phyloP scores from a whole-genome alignment of 257 asterid species.

The Solanum commersonii region DNA sequence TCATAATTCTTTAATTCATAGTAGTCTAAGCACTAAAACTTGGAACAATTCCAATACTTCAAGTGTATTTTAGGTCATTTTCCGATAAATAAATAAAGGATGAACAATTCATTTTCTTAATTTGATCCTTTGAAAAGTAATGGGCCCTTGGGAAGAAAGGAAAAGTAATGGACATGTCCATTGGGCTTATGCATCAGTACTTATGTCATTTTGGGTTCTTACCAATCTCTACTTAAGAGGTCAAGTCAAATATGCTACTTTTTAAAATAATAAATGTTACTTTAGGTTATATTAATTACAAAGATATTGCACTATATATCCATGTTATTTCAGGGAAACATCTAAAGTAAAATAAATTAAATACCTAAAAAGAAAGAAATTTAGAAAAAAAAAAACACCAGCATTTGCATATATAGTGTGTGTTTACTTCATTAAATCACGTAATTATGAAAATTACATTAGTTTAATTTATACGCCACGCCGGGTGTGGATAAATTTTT shows the following conservation, averaged over 20 bases:
- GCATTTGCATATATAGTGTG: not conserved
- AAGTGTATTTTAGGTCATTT: too few relatives aligned
- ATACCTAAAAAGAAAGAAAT: not conserved
- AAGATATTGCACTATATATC: not conserved
- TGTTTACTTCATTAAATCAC: too few relatives aligned
- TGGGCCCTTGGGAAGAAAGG: not conserved
- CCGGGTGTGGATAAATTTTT: too few relatives aligned
- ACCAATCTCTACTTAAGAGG: not conserved
- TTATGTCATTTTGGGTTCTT: not conserved
- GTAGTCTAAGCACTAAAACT: not conserved
- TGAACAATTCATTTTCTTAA: not conserved
- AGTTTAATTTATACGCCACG: accelerated
- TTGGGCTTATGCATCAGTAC: not conserved
- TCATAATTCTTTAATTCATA: not conserved
- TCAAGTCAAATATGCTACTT: not conserved
- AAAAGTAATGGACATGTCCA: not conserved
- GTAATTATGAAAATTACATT: too few relatives aligned
- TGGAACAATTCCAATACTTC: not conserved
- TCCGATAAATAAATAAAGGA: not conserved
- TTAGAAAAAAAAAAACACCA: not conserved
- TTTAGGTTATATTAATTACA: not conserved
- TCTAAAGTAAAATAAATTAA: not conserved
- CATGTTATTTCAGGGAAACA: not conserved
- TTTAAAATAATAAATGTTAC: not conserved
- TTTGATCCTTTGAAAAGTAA: not conserved